Evolutionary conservation across 179 eudicot species (phyloP), one percentile per base, ranked within the genome.

Genomic region (Heliamphora pulchella): DNA sequence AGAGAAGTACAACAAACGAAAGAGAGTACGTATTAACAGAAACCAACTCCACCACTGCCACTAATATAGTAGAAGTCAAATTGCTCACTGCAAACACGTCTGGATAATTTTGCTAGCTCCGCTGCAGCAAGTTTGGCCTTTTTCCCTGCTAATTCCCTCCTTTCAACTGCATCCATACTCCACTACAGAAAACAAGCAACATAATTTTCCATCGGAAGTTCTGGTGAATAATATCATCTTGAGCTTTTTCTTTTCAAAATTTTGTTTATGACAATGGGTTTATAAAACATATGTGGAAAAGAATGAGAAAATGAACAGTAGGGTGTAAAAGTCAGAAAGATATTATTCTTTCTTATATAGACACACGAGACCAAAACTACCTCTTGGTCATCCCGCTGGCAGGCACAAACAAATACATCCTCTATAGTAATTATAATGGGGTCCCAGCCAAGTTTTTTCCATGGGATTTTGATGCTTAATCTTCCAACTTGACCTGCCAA

Each of bases 371-470:
- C 43, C 39, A 75, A 82, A 75, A 57, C 79, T 88, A 96, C 99
- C 98, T 96, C 99, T 76, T 86, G 85, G 83, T 96, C 92, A 76
- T 89, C 90, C 22, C 99, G 88, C 78, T 90, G 98, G 79, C 92
- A 90, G 51, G 93, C 92, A 82, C 85, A 91, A 82, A 96, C 86
- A 77, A 88, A 85, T 48, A 94, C 95, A 87, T 96, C 98, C 79
- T 96, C 98, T 55, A 96, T 82, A 67, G 81, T 83, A 53, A 96
- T 96, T 80, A 91, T 88, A 17, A 96, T 87, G 72, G 99, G 99
- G 70, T 94, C 99, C 99, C 99, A 91, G 47, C 99, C 97, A 80
- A 96, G 94, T 83, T 96, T 96, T 86, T 91, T 94, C 99, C 99
- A 96, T 66, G 99, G 98, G 73, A 96, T 94, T 86, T 86, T 91